These are phyloP conservation scores for Luffa acutangula DNA, from an alignment of 306 rosid species.

Conservation along the genomic window DNA sequence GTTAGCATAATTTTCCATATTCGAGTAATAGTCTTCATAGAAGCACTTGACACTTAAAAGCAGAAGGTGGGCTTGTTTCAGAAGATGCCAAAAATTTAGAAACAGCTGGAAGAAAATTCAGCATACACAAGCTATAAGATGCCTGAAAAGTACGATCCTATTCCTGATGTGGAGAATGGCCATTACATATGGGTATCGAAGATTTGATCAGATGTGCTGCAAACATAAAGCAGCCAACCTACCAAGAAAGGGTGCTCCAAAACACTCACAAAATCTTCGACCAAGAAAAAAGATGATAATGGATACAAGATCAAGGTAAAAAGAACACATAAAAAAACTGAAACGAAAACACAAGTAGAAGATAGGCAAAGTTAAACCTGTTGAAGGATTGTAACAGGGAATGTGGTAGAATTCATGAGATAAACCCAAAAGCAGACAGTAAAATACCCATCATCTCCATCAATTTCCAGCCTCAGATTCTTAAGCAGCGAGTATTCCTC, in stretches of 20 bases:
- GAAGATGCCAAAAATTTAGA: background rate
- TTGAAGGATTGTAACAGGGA: conserved; percentile 52
- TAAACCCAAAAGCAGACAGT: conserved; percentile 79
- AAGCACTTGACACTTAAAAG: background rate
- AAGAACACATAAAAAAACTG: background rate
- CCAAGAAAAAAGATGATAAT: background rate
- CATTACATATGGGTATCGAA: background rate
- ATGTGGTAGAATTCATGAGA: conserved; percentile 41
- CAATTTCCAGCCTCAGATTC: conserved; percentile 52
- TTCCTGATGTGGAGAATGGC: background rate
- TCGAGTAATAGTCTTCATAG: background rate
- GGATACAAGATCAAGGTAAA: background rate
- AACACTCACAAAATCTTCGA: background rate
- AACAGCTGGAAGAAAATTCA: background rate
- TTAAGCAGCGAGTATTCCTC: conserved; percentile 42
- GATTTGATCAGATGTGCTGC: background rate
- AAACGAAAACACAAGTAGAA: background rate
- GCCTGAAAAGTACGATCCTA: background rate
- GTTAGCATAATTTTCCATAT: background rate
- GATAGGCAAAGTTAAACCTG: conserved; percentile 33
- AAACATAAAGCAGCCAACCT: background rate
- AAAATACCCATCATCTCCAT: conserved; percentile 36
- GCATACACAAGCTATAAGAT: background rate
- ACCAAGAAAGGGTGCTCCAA: background rate
- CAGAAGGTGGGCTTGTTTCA: background rate